Base-by-base conservation (phyloP, 371 early-diverging fungal genomes). In the Encephalitozoon hellem region DNA sequence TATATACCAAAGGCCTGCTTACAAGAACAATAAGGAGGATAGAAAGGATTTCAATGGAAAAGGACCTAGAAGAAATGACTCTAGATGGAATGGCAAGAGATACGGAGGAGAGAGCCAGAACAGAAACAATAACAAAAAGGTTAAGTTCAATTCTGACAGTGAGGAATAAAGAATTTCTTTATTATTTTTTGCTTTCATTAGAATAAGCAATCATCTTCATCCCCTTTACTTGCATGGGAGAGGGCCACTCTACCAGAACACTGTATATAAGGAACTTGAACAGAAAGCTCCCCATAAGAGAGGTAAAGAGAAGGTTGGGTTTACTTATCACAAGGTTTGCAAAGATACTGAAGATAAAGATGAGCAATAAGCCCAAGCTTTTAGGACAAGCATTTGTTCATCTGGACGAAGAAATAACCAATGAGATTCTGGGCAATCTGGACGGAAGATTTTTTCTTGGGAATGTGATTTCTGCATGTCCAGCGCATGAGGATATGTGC, bases 1-100 rank as follows among this genome's bases (percentile, higher is more conserved):
- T 15, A 65, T 83, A 12, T 79, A 72, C 64, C 63, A 77, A 18
- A 81, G 42, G 68, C 77, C 59, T 28, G 72, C 70, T 69, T 73
- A 68, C 42, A 72, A 75, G 42, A 43, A 67, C 38, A 51, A 49
- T 34, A 25, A 64, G 63, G 41, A 43, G 68, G 64, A 54, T 38
- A 42, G 28, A 39, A 51, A 32, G 18, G n/a, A 75, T 12, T n/a
- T 51, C 39, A 23, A 63, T 34, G 34, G 63, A 1, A 68, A 67
- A 41, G 41, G 28, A 1, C 18, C 39, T 11, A 28, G 34, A 30
- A 53, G 64, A 51, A 55, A 51, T 18, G 65, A 65, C 6, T 55
- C 63, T 3, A 25, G 21, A 11, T 53, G 26, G 18, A 69, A 38
- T 12, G 39, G 41, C 4, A 53, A 45, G 21, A 52, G 38, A 12